Evolutionary conservation across 2,329 filamentous ascomycete species (phyloP).

Genomic region (Botrytis sinoallii): DNA sequence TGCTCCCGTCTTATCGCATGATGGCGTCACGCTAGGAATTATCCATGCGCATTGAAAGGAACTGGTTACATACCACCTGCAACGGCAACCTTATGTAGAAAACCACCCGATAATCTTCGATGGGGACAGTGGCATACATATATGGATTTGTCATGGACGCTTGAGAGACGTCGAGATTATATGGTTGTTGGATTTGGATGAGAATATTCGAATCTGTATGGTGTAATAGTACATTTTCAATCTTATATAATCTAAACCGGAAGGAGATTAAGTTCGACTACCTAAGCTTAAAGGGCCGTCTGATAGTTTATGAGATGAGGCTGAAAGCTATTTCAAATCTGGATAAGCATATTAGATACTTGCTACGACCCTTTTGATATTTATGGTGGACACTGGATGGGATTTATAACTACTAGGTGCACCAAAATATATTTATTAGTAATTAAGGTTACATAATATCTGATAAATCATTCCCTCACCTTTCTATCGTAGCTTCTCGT

Average conservation of each 20-base stretch:
- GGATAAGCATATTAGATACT: neutral
- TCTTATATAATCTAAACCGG: neutral
- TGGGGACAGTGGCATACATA: neutral
- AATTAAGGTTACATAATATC: neutral
- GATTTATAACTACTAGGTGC: neutral
- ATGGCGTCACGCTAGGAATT: neutral
- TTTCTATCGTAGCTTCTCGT: too few relatives aligned
- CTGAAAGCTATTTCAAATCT: neutral
- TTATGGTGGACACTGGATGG: neutral
- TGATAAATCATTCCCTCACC: neutral
- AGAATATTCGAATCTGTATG: neutral
- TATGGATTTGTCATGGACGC: neutral
- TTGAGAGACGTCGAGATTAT: neutral
- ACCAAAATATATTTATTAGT: neutral
- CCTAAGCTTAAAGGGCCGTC: neutral
- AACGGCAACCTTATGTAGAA: neutral
- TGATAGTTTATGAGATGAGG: neutral
- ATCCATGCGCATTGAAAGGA: neutral
- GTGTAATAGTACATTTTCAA: neutral
- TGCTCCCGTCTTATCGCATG: neutral
- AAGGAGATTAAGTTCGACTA: neutral
- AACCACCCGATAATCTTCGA: neutral
- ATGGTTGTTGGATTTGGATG: neutral
- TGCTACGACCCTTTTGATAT: neutral
- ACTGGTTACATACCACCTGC: neutral